Percentiles rank a stretch among this genome's conserved stretches.
phyloP scores from a whole-genome alignment of 495 filamentous ascomycete species.

The Cercophora sp. region DNA sequence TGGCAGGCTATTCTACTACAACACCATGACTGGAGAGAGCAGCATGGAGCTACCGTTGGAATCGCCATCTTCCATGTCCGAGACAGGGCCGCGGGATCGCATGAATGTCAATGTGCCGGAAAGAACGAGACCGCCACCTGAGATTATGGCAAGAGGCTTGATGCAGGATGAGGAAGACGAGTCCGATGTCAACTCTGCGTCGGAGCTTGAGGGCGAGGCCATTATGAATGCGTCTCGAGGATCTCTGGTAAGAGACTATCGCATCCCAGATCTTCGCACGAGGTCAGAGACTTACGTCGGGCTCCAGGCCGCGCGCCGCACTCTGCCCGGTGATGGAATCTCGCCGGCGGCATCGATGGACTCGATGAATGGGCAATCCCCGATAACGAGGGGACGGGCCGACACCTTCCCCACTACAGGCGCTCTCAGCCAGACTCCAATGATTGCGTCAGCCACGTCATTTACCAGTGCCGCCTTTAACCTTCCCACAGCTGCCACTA shows the following conservation, averaged over 20 bases:
- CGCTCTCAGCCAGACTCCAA: slow-evolving; percentile 46
- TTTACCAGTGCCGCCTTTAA: slow-evolving; percentile 59
- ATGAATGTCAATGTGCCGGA: slow-evolving; percentile 85
- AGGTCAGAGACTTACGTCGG: slow-evolving; percentile 17
- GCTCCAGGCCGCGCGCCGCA: slow-evolving; percentile 54
- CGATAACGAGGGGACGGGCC: slow-evolving; percentile 39
- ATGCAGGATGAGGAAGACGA: slow-evolving; percentile 81
- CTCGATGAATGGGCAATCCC: slow-evolving; percentile 64
- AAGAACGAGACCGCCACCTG: slow-evolving; percentile 85
- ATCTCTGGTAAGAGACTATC: slow-evolving; percentile 45
- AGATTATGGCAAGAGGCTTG: slow-evolving; percentile 84
- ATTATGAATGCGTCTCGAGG: slow-evolving; percentile 44
- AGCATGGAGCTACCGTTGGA: slow-evolving; percentile 92
- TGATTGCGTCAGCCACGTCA: slow-evolving; percentile 60
- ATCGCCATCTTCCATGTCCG: slow-evolving; percentile 73
- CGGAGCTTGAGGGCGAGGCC: slow-evolving; percentile 69
- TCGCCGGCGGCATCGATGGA: slow-evolving; percentile 92
- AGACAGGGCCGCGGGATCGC: slow-evolving; percentile 81
- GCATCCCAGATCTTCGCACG: background rate
- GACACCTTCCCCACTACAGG: slow-evolving; percentile 46
- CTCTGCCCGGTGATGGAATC: slow-evolving; percentile 64
- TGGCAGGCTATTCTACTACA: slow-evolving; percentile 95
- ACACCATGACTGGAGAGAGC: slow-evolving; percentile 88
- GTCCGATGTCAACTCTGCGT: slow-evolving; percentile 71
- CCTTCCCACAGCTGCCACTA: slow-evolving; percentile 53